Percentiles rank a stretch among this genome's conserved stretches.
phyloP scores from a whole-genome alignment of 1,284 basidiomycete genomes.

The Ustilago cynodontis region DNA sequence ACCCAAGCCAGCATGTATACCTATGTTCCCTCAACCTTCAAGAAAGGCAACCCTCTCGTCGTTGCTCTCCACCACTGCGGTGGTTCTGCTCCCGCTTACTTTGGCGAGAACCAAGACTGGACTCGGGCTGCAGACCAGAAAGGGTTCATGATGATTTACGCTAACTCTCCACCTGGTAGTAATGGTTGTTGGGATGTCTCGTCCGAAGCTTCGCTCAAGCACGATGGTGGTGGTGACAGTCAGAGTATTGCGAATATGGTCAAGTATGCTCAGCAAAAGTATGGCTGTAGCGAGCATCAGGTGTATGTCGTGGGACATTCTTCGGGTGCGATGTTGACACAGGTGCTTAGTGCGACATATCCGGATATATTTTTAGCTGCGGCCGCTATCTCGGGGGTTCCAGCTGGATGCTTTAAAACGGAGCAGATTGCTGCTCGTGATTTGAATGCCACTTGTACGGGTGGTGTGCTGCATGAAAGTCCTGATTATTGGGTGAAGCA shows the following conservation, averaged over 20 bases:
- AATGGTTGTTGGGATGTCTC: slow-evolving; percentile 31
- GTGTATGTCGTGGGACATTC: slow-evolving; percentile 20
- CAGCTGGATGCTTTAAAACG: slow-evolving; percentile 26
- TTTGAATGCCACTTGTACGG: slow-evolving; percentile 29
- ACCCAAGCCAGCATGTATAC: slow-evolving; percentile 31
- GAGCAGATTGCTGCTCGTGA: background rate
- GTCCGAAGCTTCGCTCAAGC: slow-evolving; percentile 17
- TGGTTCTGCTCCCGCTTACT: slow-evolving; percentile 20
- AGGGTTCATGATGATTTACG: slow-evolving; percentile 35
- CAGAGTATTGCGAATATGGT: slow-evolving; percentile 32
- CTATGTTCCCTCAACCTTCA: slow-evolving; percentile 35
- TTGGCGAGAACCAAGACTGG: slow-evolving; percentile 24
- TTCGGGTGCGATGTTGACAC: slow-evolving; percentile 27
- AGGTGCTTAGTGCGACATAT: slow-evolving; percentile 13
- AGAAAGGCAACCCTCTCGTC: slow-evolving; percentile 32
- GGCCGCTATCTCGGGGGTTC: slow-evolving; percentile 29
- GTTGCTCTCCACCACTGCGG: slow-evolving; percentile 36
- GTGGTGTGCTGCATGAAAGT: slow-evolving; percentile 6
- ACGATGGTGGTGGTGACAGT: slow-evolving; percentile 26
- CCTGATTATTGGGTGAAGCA: slow-evolving; percentile 20
- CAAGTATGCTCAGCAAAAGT: slow-evolving; percentile 23
- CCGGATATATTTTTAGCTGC: slow-evolving; percentile 18
- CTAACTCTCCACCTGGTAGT: slow-evolving; percentile 12
- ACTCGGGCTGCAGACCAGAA: slow-evolving; percentile 24
- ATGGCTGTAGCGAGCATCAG: slow-evolving; percentile 13